Conservation (phyloP, 2,329 filamentous ascomycete species). For the Aspergillus flavus region DNA sequence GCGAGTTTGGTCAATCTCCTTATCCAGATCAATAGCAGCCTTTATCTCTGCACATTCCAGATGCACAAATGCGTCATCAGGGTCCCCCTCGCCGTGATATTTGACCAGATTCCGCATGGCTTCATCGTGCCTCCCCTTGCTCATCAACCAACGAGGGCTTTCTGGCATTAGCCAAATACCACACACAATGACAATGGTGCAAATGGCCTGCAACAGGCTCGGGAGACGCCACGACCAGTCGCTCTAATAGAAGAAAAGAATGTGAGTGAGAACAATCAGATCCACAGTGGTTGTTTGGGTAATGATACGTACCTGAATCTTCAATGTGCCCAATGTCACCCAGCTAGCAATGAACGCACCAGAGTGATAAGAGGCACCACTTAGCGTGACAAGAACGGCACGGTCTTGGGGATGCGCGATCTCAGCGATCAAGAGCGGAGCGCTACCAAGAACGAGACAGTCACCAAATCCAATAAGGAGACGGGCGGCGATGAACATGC, state of each 20-base stretch:
- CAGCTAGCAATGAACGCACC: slow-evolving; percentile 23
- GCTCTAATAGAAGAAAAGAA: no score
- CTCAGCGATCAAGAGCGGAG: slow-evolving; percentile 29
- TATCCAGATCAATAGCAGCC: slow-evolving; percentile 26
- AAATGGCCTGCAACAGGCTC: slow-evolving; percentile 24
- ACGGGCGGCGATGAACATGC: no score
- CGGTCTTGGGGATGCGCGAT: slow-evolving; percentile 29
- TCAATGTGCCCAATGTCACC: no score
- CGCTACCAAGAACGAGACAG: slow-evolving; percentile 8
- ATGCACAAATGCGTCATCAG: no score
- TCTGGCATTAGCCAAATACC: slow-evolving; percentile 20
- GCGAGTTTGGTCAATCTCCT: no score
- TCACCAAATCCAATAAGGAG: no score
- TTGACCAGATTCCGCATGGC: not conserved
- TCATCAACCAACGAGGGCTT: slow-evolving; percentile 15
- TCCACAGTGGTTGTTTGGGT: no score
- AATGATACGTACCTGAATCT: no score
- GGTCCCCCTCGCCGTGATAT: slow-evolving; percentile 31
- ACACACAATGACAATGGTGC: slow-evolving; percentile 18
- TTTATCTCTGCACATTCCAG: no score
- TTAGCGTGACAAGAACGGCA: slow-evolving; percentile 12
- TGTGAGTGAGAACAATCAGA: no score
- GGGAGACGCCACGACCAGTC: slow-evolving; percentile 26
- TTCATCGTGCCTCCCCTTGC: not conserved
- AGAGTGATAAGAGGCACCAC: slow-evolving; percentile 23